Evolutionary conservation across 164 flowering plant species (phyloP), one percentile per base, ranked within the genome.

Genomic region (Brasenia schreberi): DNA sequence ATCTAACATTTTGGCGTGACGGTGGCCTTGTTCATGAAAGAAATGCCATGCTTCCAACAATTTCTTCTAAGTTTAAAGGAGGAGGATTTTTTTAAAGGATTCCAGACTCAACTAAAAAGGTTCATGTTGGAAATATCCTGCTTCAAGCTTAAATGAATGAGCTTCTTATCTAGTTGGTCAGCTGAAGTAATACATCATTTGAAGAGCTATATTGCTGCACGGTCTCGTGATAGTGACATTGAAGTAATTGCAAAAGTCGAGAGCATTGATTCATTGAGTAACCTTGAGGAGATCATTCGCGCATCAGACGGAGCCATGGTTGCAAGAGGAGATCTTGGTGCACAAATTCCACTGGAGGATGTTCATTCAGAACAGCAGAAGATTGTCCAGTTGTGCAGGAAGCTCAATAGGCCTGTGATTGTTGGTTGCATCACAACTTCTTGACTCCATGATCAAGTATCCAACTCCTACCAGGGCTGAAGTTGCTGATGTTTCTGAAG

Each of bases 231-330:
- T 70, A 74, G 87, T 45, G 96, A 89, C 63, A 85, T 94, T 70
- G 74, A 90, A 49, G 82, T 94, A 12, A 83, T 94, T 77, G 93
- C 96, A 71, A 94, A 91, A 78, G 89, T 91, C 65, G 99, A 94
- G 82, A 94, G 99, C 64, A 81, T 88, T 18, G 99, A 94, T 75
- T 91, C 99, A 17, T 77, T 91, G 70, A 87, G 75, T 76, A 89
- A 91, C 79, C 79, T 94, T 78, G 91, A 89, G 75, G 96, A 89
- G 74, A 91, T 94, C 68, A 83, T 94, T 68, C 78, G 18, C 75
- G 93, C 93, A 71, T 87, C 96, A 56, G 98, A 94, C 75, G 97
- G 98, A 77, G 92, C 94, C 60, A 94, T 94, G 98, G 98, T 94
- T 18, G 98, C 98, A 43, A 81, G 98, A 82, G 98, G 98, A 63